Percentiles rank a stretch among this genome's conserved stretches.
These are phyloP conservation scores for Blastocystis sp. DNA, from an alignment of 352 stramenopile species.

Conservation along the genomic window DNA sequence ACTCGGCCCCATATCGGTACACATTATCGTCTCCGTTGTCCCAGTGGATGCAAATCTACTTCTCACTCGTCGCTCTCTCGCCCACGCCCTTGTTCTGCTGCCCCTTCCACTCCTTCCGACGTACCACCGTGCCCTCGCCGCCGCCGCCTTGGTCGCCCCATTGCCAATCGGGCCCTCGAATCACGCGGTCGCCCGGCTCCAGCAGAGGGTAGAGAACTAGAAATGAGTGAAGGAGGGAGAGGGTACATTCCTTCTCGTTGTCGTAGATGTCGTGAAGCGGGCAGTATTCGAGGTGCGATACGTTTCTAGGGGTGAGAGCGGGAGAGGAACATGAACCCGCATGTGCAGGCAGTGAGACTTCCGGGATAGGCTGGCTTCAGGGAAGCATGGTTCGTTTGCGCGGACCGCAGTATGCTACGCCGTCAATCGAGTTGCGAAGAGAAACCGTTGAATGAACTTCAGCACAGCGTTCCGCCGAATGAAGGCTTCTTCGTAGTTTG, in stretches of 20 bases:
- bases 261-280: constrained; percentile 73
- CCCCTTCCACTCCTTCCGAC: constrained; percentile 70
- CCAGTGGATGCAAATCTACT: constrained; percentile 57
- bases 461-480: constrained; percentile 65
- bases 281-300: constrained; percentile 64
- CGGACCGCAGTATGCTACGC: constrained; percentile 57
- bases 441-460: constrained; percentile 60
- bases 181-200: constrained; percentile 37
- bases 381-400: constrained; percentile 42
- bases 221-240: background rate
- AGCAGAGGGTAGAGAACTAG: constrained; percentile 60
- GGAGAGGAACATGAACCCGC: background rate
- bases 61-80: background rate
- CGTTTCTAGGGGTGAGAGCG: background rate
- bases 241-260: constrained; percentile 47
- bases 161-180: constrained; percentile 65
- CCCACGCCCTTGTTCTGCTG: constrained; percentile 33
- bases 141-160: constrained; percentile 52
- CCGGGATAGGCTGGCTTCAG: constrained; percentile 57
- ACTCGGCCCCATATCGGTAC: constrained; percentile 65
- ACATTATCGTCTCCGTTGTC: constrained; percentile 61
- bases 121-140: constrained; percentile 64
- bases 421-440: background rate
- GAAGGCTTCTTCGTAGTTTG: constrained; percentile 68
- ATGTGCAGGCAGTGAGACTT: constrained; percentile 59